A percentile compares a stretch with the other conserved stretches of the same genome.
These are phyloP conservation scores for Prinsepia uniflora DNA, from an alignment of 306 rosid genomes.

Conservation along the genomic window DNA sequence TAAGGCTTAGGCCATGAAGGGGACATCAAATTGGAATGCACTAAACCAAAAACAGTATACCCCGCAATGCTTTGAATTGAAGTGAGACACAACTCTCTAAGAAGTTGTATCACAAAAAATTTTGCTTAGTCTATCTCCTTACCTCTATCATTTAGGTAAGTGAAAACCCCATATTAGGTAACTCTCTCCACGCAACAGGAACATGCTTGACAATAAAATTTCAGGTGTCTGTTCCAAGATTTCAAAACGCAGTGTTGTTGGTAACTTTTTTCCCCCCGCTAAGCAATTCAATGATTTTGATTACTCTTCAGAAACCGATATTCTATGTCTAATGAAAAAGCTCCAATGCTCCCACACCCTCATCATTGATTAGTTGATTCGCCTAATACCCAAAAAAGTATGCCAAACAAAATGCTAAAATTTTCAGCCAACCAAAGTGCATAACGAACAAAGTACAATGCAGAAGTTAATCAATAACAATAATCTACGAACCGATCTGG, in stretches of 20 bases:
- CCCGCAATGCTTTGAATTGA: neutral
- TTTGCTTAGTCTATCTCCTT: no score
- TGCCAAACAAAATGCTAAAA: neutral
- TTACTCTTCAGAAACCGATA: neutral
- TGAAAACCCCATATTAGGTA: neutral
- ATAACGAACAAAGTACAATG: neutral
- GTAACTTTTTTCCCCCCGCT: neutral
- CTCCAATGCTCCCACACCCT: neutral
- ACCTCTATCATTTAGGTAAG: neutral
- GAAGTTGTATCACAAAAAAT: neutral
- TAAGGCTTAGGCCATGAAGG: neutral
- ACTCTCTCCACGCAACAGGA: neutral
- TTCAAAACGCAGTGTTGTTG: neutral
- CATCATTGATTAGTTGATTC: neutral
- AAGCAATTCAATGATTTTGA: neutral
- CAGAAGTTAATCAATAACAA: neutral
- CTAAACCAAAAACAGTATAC: slow-evolving; percentile 2
- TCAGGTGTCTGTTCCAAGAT: neutral
- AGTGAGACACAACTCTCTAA: neutral
- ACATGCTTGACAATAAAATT: neutral
- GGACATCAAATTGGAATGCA: neutral
- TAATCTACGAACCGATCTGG: neutral
- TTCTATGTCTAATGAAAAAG: neutral
- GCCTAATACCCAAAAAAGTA: neutral
- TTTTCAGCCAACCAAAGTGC: slow-evolving; percentile 1